Base-by-base conservation (phyloP, 192 early-diverging fungal species). In the Backusella morwellensis region DNA sequence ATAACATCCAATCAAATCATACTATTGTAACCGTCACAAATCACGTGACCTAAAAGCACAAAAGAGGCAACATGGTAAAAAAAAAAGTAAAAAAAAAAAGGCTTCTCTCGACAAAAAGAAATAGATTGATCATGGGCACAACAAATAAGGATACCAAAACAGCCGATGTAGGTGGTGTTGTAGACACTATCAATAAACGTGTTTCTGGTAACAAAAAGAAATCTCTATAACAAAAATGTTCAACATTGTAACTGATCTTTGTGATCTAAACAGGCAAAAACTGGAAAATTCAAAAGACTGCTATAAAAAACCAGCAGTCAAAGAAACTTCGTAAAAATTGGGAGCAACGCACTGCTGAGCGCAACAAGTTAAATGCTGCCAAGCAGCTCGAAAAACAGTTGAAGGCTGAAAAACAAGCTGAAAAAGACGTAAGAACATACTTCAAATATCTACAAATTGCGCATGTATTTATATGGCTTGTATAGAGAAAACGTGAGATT, bases 371-470 rank as follows among this genome's bases (percentile, higher is more conserved):
- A 11, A 66, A 85, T 21, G 77, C 87, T 17, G 80, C 87, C 15
- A 85, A 90, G 68, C 52, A 77, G 4, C 81, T 91, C 44, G 81
- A 91, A 79, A 78, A 74, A 68, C 83, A 90, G 59, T 66, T 88
- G 47, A 86, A 90, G 77, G 87, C 83, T 38, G 82, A 87, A 59
- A 84, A 73, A 19, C 74, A 77, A 52, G 83, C 82, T 11, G 87
- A 78, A 21, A 90, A 89, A 75, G 86, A 91, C 78, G 86, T 88
- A 75, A 14, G 84, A n/a, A 12, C 38, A 12, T 26, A 34, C 29
- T 72, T 32, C 8, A 11, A 19, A 29, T 72, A 23, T 35, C 17
- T n/a, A 35, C 2, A 29, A 17, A 44, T 4, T 44, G 42, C 12
- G 9, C 23, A 44, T 34, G 29, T 42, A 34, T 8, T 34, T 71